phyloP scores from a whole-genome alignment of 768 basidiomycete genomes.

The Termitomyces sp. region DNA sequence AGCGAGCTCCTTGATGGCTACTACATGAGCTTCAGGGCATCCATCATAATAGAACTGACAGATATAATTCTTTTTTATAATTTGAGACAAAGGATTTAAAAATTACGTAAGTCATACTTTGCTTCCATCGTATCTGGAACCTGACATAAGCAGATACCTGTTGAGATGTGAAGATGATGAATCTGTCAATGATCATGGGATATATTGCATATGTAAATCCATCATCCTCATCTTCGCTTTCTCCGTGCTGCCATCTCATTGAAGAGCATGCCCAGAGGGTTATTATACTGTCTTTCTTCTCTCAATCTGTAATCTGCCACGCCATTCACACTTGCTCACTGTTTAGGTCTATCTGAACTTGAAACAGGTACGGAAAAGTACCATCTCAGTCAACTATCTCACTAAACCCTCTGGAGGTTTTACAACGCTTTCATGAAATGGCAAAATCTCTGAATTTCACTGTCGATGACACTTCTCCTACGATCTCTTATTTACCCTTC shows the following conservation, averaged over 20 bases:
- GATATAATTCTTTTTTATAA: neutral
- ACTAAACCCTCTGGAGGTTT: neutral
- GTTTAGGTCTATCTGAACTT: neutral
- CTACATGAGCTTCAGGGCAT: neutral
- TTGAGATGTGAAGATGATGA: neutral
- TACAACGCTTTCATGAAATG: conserved; percentile 11
- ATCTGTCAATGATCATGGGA: conserved; percentile 1
- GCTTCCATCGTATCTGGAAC: neutral
- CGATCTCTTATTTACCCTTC: conserved; percentile 55
- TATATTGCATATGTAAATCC: neutral
- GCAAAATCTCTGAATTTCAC: conserved; percentile 11
- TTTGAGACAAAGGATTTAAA: neutral
- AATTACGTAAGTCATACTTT: conserved; percentile 1
- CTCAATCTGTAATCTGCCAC: neutral
- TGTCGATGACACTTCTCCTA: conserved; percentile 65
- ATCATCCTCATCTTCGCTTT: conserved; percentile 6
- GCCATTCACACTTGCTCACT: neutral
- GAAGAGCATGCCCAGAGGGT: neutral
- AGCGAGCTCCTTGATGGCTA: neutral
- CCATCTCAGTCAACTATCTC: neutral
- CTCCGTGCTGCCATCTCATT: neutral
- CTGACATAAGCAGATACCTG: neutral
- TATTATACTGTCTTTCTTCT: neutral
- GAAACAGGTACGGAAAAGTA: neutral
- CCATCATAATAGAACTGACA: neutral